These are phyloP conservation scores for Talaromyces albobiverticillius DNA, from an alignment of 2,329 filamentous ascomycete genomes.

Conservation along the genomic window DNA sequence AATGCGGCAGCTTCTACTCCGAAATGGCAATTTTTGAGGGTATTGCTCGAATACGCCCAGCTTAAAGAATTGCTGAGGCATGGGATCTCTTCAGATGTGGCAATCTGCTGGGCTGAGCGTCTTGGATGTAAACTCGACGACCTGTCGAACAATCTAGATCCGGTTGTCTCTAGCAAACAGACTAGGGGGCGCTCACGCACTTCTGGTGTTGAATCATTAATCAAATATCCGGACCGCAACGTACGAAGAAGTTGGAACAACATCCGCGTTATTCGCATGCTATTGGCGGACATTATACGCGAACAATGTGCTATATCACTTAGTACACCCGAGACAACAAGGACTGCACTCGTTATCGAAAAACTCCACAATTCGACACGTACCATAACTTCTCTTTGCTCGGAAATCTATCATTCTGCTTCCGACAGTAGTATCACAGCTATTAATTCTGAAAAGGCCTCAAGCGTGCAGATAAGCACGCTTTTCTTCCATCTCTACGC, in stretches of 20 bases:
- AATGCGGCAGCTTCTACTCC: background rate
- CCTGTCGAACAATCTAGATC: background rate
- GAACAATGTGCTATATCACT: slow-evolving; percentile 9
- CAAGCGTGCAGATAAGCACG: slow-evolving; percentile 7
- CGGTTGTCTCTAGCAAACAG: background rate
- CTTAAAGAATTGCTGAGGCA: slow-evolving; percentile 8
- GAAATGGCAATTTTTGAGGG: slow-evolving; percentile 6
- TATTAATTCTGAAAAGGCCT: background rate
- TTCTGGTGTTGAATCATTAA: background rate
- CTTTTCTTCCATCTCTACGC: slow-evolving; percentile 11
- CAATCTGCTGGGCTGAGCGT: slow-evolving; percentile 1
- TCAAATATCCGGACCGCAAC: slow-evolving; percentile 6
- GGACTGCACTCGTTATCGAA: background rate
- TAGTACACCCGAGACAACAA: background rate
- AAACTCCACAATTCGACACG: slow-evolving; percentile 1
- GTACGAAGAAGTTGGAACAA: slow-evolving; percentile 13
- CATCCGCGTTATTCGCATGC: slow-evolving; percentile 6
- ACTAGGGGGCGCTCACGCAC: background rate
- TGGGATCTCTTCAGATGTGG: background rate
- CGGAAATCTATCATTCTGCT: slow-evolving; percentile 7
- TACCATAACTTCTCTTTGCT: background rate
- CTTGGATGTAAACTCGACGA: background rate
- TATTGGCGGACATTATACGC: slow-evolving; percentile 11
- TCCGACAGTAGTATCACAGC: background rate
- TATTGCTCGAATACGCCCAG: slow-evolving; percentile 9